These are phyloP conservation scores for Phytophthora hibernalis DNA, from an alignment of 352 stramenopile species.

Conservation along the genomic window DNA sequence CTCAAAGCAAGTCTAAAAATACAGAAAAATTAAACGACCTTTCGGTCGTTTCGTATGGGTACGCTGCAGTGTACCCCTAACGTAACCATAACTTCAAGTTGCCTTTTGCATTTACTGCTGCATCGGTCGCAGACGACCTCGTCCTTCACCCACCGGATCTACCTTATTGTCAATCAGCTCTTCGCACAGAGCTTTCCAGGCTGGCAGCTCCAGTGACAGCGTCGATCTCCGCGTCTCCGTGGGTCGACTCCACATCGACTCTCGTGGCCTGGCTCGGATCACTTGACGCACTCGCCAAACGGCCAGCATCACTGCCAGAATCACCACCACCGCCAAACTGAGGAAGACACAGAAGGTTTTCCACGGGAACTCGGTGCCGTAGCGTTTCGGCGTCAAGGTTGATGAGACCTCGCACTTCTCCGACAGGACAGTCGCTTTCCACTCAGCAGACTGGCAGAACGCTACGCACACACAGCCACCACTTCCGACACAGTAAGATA, in stretches of 20 bases:
- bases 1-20: not conserved
- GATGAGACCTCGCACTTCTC: constrained; percentile 22
- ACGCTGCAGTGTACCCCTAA: not conserved
- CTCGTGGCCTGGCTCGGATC: constrained; percentile 11
- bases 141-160: constrained; percentile 26
- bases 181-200: constrained; percentile 40
- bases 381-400: constrained; percentile 3
- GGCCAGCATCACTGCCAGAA: constrained; percentile 20
- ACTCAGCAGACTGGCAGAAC: constrained; percentile 47
- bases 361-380: constrained; percentile 25
- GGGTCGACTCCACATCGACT: constrained; percentile 6
- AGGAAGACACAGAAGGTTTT: constrained; percentile 28
- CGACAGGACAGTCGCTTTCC: constrained; percentile 20
- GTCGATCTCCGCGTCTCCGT: constrained; percentile 12
- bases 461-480: constrained; percentile 46
- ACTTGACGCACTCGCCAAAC: constrained; percentile 28
- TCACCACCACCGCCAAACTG: constrained; percentile 16
- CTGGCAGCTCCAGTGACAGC: constrained; percentile 34
- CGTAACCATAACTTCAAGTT: constrained; percentile 10
- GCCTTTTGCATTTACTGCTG: not conserved
- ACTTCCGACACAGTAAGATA: constrained; percentile 38
- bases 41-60: not conserved
- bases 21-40: not conserved
- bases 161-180: constrained; percentile 39
- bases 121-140: constrained; percentile 25